Conservation (phyloP, 805 yeast genomes). For the Candida adriatica region DNA sequence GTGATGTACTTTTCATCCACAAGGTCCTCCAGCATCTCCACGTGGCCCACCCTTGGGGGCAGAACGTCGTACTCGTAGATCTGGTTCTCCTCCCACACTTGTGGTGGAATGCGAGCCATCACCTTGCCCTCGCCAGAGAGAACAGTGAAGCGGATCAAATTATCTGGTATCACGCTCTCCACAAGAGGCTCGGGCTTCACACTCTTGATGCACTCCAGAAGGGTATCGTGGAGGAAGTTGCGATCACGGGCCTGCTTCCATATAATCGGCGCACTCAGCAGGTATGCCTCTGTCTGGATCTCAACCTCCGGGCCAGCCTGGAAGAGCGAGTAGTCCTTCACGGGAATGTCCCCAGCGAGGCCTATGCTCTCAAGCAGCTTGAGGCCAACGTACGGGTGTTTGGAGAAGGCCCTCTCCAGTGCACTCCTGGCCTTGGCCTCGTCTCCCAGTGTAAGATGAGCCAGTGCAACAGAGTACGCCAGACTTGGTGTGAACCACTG, state of each 20-base stretch:
- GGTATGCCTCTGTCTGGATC: slow-evolving; percentile 49
- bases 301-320: slow-evolving; percentile 23
- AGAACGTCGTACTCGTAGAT: slow-evolving; percentile 65
- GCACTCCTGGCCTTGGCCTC: slow-evolving; percentile 38
- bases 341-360: slow-evolving; percentile 24
- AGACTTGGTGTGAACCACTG: slow-evolving; percentile 73
- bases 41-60: slow-evolving; percentile 51
- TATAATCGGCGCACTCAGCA: slow-evolving; percentile 44
- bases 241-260: slow-evolving; percentile 46
- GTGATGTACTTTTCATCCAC: slow-evolving; percentile 26
- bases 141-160: slow-evolving; percentile 60
- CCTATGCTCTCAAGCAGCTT: slow-evolving; percentile 44
- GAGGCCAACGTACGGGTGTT: slow-evolving; percentile 53
- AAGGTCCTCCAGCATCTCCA: slow-evolving; percentile 29
- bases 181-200: slow-evolving; percentile 10
- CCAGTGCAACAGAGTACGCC: slow-evolving; percentile 58
- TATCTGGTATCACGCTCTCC: slow-evolving; percentile 40
- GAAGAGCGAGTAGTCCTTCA: slow-evolving; percentile 19
- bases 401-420: slow-evolving; percentile 42
- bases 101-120: slow-evolving; percentile 61
- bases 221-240: slow-evolving; percentile 40
- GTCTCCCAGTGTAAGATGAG: slow-evolving; percentile 42
- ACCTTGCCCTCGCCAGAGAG: slow-evolving; percentile 64
- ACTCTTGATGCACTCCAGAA: slow-evolving; percentile 23
- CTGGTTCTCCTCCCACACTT: slow-evolving; percentile 55